Conservation (phyloP, 257 asterid species). For the Fraxinus americana region DNA sequence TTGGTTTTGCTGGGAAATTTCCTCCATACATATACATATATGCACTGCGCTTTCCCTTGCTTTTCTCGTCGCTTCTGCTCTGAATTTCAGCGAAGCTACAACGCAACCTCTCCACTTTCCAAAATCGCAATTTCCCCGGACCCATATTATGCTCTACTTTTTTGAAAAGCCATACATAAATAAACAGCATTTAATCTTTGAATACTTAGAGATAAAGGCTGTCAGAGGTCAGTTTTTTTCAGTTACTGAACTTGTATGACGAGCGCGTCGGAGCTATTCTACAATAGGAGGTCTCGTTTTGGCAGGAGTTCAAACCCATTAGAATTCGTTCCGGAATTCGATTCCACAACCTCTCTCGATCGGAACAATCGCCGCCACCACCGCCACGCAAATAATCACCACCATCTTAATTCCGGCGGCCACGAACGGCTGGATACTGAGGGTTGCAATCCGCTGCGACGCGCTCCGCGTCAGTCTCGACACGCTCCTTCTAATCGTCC, state of each 20-base stretch:
- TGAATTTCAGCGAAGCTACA: background rate
- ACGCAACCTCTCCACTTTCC: background rate
- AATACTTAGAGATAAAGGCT: background rate
- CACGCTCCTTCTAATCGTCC: conserved; percentile 40
- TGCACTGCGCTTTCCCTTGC: background rate
- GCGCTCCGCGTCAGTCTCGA: conserved; percentile 36
- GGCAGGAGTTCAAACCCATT: conserved; percentile 55
- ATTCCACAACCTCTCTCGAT: conserved; percentile 31
- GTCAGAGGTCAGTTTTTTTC: background rate
- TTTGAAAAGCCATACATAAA: background rate
- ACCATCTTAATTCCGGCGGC: conserved; percentile 38
- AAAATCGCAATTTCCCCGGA: background rate
- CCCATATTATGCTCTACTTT: background rate
- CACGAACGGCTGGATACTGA: conserved; percentile 52
- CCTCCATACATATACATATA: background rate
- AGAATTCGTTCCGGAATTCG: conserved; percentile 37
- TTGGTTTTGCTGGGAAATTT: background rate
- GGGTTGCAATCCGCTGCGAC: conserved; percentile 54
- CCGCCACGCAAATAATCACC: conserved; percentile 15
- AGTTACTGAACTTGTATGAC: conserved; percentile 57
- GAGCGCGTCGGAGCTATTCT: conserved; percentile 82
- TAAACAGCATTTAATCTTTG: background rate
- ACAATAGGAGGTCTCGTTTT: conserved; percentile 67
- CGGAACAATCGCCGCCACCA: conserved; percentile 51
- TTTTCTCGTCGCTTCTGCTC: background rate